Evolutionary conservation across 2,329 filamentous ascomycete genomes (phyloP).

Genomic region (Apiospora koreana): DNA sequence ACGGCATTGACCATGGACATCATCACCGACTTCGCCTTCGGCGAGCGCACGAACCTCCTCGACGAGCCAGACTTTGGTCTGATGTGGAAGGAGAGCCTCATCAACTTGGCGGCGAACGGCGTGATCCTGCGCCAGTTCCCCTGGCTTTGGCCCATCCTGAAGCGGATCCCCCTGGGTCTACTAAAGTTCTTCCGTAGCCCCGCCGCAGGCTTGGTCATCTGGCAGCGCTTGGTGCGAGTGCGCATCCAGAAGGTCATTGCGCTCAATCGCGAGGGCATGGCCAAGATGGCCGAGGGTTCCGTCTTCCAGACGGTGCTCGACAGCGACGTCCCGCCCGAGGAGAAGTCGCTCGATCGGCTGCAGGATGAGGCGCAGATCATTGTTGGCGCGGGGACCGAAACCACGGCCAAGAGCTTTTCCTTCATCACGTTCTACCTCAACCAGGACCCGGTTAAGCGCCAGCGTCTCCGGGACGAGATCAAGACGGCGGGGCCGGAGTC

Average conservation of each 20-base stretch:
- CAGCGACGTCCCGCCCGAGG: conserved; percentile 16
- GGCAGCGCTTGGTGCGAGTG: neutral
- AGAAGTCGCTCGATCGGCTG: conserved; percentile 19
- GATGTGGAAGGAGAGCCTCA: conserved; percentile 27
- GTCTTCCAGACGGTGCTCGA: conserved; percentile 25
- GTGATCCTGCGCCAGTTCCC: conserved; percentile 17
- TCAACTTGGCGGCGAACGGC: conserved; percentile 13
- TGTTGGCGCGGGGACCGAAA: conserved; percentile 34
- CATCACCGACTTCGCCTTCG: conserved; percentile 40
- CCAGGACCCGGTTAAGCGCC: conserved; percentile 17
- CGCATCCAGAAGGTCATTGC: conserved; percentile 16
- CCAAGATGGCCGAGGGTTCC: conserved; percentile 17
- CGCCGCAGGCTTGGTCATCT: conserved; percentile 13
- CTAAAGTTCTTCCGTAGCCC: conserved; percentile 21
- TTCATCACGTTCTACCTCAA: conserved; percentile 29
- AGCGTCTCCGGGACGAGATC: conserved; percentile 24
- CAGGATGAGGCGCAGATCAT: conserved; percentile 23
- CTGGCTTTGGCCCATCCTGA: conserved; percentile 24
- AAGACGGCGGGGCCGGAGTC: conserved; percentile 18
- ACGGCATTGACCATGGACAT: conserved; percentile 42
- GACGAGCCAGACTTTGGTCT: conserved; percentile 31
- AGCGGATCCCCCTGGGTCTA: conserved; percentile 24
- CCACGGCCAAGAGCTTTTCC: conserved; percentile 26
- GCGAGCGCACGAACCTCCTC: conserved; percentile 35
- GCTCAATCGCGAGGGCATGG: conserved; percentile 1